phyloP scores from a whole-genome alignment of 306 rosid species.

The Canavalia gladiata region DNA sequence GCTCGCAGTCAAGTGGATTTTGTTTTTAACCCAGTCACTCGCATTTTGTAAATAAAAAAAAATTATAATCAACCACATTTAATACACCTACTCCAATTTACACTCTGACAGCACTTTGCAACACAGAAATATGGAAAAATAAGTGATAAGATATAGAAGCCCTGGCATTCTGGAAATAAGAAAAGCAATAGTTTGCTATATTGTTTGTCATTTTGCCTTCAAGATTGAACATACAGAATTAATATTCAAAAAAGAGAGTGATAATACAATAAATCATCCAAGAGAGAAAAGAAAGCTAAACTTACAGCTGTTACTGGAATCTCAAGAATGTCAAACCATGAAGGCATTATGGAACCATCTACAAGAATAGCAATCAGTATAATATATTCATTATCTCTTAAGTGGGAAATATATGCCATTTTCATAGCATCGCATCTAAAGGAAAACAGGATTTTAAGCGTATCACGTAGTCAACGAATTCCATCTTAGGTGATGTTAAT shows the following conservation, averaged over 20 bases:
- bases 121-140: constrained; percentile 6
- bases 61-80: background rate
- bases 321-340: constrained; percentile 92
- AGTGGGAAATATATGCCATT: constrained; percentile 3
- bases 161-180: background rate
- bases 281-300: constrained; percentile 34
- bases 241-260: background rate
- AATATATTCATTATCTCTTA: constrained; percentile 36
- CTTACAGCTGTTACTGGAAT: constrained; percentile 85
- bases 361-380: constrained; percentile 45
- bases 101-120: constrained; percentile 15
- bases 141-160: constrained; percentile 3
- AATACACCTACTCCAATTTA: background rate
- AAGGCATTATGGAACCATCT: constrained; percentile 85
- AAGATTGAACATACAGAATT: background rate
- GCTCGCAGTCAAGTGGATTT: background rate
- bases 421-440: constrained; percentile 1
- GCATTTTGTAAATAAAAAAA: constrained; percentile 6
- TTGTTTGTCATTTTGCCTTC: background rate
- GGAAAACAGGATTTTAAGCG: background rate
- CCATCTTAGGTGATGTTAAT: background rate
- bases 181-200: background rate
- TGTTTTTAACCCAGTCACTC: background rate
- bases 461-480: background rate
- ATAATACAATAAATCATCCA: background rate